phyloP scores from a whole-genome alignment of 768 basidiomycete species.

The Dacryopinax primogenitus region DNA sequence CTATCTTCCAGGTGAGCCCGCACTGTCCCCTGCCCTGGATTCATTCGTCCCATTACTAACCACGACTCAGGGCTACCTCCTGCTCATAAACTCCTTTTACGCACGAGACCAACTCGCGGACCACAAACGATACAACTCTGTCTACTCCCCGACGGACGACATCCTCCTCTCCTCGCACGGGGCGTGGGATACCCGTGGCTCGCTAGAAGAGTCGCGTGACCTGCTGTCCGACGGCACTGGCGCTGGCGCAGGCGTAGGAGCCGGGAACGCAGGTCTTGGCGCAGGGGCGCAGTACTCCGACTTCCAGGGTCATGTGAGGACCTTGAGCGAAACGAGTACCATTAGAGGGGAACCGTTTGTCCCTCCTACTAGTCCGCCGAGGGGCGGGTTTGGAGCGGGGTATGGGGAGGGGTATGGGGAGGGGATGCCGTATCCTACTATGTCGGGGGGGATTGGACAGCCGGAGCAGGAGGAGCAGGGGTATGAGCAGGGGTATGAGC shows the following conservation, averaged over 20 bases:
- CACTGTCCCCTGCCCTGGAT: slow-evolving; percentile 12
- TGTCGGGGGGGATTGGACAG: no score
- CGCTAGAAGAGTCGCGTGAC: background rate
- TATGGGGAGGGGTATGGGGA: background rate
- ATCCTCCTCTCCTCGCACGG: background rate
- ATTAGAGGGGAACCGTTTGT: background rate
- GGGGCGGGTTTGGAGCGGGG: background rate
- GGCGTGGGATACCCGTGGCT: background rate
- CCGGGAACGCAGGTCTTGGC: background rate
- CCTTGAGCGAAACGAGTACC: background rate
- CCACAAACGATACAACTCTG: slow-evolving; percentile 63
- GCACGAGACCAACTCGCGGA: slow-evolving; percentile 61
- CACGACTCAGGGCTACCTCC: slow-evolving; percentile 36
- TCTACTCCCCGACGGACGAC: slow-evolving; percentile 40
- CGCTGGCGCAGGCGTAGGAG: background rate
- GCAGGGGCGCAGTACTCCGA: background rate
- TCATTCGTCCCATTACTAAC: background rate
- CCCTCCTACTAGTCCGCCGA: background rate
- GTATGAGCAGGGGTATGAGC: background rate
- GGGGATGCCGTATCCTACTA: no score
- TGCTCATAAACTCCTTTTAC: slow-evolving; percentile 47
- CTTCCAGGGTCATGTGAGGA: background rate
- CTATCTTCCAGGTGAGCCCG: slow-evolving; percentile 55
- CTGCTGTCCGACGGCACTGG: background rate
- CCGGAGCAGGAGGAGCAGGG: background rate